Evolutionary conservation across 106 monocot genomes (phyloP), one percentile per base, ranked within the genome.

Genomic region (Dactylorhiza incarnata): DNA sequence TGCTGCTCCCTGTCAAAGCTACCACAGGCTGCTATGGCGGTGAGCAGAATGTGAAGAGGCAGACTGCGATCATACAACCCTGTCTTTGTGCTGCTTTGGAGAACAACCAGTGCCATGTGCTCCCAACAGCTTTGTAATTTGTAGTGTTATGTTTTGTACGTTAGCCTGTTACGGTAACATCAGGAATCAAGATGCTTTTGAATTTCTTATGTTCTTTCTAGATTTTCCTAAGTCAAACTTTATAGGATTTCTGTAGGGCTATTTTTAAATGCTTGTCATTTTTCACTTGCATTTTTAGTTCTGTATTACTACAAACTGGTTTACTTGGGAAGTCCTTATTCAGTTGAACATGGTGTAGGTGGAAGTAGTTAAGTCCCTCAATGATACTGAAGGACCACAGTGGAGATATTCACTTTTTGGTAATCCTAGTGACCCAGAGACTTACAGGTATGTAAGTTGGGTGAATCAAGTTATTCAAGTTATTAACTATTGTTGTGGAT

Each of bases 341-440:
- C 15, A 49, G 6, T 37, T 70, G 68, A 6, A 77, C 14, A 51
- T 37, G 10, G 14, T 87, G 75, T 75, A 96, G 96, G 83, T 91
- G 61, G 93, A 93, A 54, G 90, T 96, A 45, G 88, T 96, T 46
- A 90, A 83, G 78, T 78, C 91, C 48, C 86, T 96, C 22, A 96
- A 88, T 75, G 87, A 85, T 82, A 73, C 68, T 20, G 93, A 96
- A 71, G 87, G 91, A 24, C 89, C 84, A 86, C 93, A 83, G 62
- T 96, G 96, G 96, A 91, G 86, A 77, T 73, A 88, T 76, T 96
- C 96, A 49, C 91, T 96, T 23, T 96, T 96, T 86, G 96, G 96
- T 82, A 92, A 96, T 83, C 96, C 93, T 76, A 93, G 80, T 82
- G 96, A 96, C 48, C 82, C 90, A 50, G 96, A 96, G 74, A 95